phyloP scores from a whole-genome alignment of 768 basidiomycete species.

The Gloeostereum incarnatum region DNA sequence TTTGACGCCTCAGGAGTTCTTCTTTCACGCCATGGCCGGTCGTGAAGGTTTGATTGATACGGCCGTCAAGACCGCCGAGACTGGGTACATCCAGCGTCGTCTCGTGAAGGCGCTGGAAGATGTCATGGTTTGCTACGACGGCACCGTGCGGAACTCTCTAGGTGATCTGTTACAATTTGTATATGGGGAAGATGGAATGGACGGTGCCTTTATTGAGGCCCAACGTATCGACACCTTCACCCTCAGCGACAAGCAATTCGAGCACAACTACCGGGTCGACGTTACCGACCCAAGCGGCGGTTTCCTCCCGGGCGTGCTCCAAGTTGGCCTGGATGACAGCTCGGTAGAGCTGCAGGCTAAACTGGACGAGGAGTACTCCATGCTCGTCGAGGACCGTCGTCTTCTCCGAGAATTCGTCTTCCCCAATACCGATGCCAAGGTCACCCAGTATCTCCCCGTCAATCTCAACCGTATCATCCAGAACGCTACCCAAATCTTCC shows the following conservation, averaged over 20 bases:
- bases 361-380: constrained; percentile 58
- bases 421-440: constrained; percentile 59
- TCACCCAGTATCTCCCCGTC: constrained; percentile 85
- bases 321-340: constrained; percentile 81
- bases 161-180: constrained; percentile 95
- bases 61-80: constrained; percentile 98
- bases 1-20: constrained; percentile 95
- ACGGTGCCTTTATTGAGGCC: constrained; percentile 94
- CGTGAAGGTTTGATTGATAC: constrained; percentile 99
- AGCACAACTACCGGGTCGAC: constrained; percentile 91
- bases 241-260: constrained; percentile 74
- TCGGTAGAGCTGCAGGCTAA: constrained; percentile 57
- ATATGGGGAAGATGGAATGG: constrained; percentile 99
- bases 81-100: constrained; percentile 97
- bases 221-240: constrained; percentile 89
- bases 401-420: constrained; percentile 80
- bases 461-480: constrained; percentile 93
- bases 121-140: constrained; percentile 95
- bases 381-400: constrained; percentile 65
- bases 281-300: constrained; percentile 77
- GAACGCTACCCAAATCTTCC: constrained; percentile 94
- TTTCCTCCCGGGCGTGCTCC: constrained; percentile 71
- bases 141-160: constrained; percentile 94
- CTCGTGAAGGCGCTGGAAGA: constrained; percentile 98
- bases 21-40: constrained; percentile 99